Evolutionary conservation across 345 rosid species (phyloP), one percentile per base, ranked within the genome.

Genomic region (Bruguiera parviflora): DNA sequence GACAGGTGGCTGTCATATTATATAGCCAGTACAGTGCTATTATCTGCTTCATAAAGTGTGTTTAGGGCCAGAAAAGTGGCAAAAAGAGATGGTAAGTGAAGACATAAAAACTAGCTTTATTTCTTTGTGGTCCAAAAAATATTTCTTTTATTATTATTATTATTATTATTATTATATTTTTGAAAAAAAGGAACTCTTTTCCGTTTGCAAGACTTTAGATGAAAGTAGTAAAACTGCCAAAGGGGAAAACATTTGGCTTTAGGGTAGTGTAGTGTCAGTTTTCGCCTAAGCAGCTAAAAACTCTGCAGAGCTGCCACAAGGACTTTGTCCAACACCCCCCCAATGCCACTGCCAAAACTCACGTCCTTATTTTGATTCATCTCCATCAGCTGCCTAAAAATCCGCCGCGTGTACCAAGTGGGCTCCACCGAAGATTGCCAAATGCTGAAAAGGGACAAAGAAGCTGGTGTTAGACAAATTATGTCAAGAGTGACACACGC

Each of bases 221-320:
- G 39, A 61, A 58, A 71, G 27, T 52, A 49, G 67, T 31, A 67
- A 71, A 55, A 53, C 18, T 47, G 64, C 65, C 46, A 65, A 61
- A 66, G 60, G 39, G 56, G 60, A 73, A 77, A 68, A 64, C 56
- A 5, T 52, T 39, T 37, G 16, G 58, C 37, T 24, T 20, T 16
- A 28, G 58, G 60, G 71, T 39, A 31, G 28, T 35, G 71, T 39
- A 31, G 28, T 35, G 64, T 11, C 63, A 39, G 39, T 55, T 64
- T 78, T 78, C 81, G n/a, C 71, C 59, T 51, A 72, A 72, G 72
- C 81, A 75, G 80, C 72, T 63, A 73, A 77, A 43, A 43, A 13
- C 49, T 15, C 49, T 43, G 49, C 49, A 66, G 71, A 78, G 74
- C 81, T 64, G 76, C 77, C 76, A 63, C 71, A n/a, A 63, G 21